Conservation (phyloP, 176 grass and related monocot species). For the Lolium perenne region DNA sequence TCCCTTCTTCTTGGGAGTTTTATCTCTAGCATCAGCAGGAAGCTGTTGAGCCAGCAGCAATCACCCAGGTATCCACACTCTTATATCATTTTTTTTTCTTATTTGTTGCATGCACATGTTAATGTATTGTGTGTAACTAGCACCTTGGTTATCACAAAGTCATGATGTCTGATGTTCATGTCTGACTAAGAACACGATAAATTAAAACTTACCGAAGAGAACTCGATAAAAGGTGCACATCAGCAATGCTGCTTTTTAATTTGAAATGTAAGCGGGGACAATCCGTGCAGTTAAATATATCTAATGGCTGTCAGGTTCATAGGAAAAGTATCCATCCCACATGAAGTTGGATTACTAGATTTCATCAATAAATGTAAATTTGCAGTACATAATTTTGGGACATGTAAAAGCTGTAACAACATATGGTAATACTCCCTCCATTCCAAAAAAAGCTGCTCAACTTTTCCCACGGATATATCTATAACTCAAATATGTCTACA, state of each 20-base stretch:
- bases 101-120: background rate
- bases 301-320: background rate
- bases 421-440: too few species aligned
- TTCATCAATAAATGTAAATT: background rate
- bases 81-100: background rate
- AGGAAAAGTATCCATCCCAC: background rate
- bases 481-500: too few species aligned
- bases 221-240: background rate
- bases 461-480: too few species aligned
- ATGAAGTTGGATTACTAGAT: background rate
- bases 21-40: conserved; percentile 53
- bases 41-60: conserved; percentile 51
- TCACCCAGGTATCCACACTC: conserved; percentile 63
- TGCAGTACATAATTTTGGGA: background rate
- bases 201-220: background rate
- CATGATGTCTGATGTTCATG: background rate
- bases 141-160: conserved; percentile 23
- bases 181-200: conserved; percentile 2
- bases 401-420: too few species aligned
- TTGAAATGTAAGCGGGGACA: background rate
- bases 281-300: background rate
- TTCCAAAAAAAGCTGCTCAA: too few species aligned
- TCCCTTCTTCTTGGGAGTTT: conserved; percentile 87
- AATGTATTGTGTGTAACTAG: background rate
- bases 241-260: background rate